phyloP scores from a whole-genome alignment of 139 green algal genomes.

The Zygnema cylindricum region DNA sequence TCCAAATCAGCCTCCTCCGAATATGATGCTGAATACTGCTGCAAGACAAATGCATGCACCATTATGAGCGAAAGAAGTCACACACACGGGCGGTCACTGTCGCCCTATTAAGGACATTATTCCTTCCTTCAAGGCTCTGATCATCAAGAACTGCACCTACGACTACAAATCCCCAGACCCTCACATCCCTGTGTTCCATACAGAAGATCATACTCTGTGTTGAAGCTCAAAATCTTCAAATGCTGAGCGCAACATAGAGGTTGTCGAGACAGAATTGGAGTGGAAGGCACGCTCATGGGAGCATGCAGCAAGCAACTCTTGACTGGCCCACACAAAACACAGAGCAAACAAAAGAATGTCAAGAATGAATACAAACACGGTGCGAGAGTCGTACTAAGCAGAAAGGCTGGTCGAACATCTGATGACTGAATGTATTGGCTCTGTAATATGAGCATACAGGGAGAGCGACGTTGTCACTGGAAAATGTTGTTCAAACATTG shows the following conservation, averaged over 20 bases:
- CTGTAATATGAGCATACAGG: neutral
- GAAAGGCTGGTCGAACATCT: neutral
- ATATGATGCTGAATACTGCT: slow-evolving; percentile 30
- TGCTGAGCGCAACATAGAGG: neutral
- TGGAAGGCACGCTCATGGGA: slow-evolving; percentile 11
- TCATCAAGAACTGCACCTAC: too few species aligned
- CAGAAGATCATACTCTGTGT: neutral
- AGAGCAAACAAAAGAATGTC: neutral
- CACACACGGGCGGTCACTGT: too few species aligned
- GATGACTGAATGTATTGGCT: neutral
- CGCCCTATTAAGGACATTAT: too few species aligned
- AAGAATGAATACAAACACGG: neutral
- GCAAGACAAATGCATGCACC: too few species aligned
- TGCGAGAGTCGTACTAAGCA: neutral
- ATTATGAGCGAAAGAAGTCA: too few species aligned
- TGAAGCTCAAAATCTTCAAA: slow-evolving; percentile 21
- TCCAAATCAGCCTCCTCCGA: slow-evolving; percentile 50
- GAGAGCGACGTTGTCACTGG: neutral
- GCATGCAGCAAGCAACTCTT: slow-evolving; percentile 15
- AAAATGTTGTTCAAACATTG: neutral
- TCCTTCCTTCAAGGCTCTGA: too few species aligned
- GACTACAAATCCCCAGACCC: too few species aligned
- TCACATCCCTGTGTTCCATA: too few species aligned
- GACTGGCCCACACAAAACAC: neutral
- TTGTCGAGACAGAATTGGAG: neutral